These are phyloP conservation scores for Musa troglodytarum DNA, from an alignment of 176 grass and related monocot species.

Conservation along the genomic window DNA sequence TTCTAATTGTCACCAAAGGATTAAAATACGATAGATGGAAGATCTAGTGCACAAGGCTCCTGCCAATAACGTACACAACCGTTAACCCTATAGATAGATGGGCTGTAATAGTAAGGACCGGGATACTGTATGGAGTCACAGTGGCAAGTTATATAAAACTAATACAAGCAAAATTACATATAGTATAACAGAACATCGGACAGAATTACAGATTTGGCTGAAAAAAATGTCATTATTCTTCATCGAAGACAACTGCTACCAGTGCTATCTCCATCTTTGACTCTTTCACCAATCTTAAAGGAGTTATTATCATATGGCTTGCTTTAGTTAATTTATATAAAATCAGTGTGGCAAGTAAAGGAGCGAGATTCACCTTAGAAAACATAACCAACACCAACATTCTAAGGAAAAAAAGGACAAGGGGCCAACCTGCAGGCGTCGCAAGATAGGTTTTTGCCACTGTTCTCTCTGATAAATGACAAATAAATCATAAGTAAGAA, in stretches of 20 bases:
- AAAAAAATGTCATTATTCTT: neutral
- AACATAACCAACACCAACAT: neutral
- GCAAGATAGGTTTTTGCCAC: slow-evolving; percentile 98
- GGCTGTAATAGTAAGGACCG: too few species aligned
- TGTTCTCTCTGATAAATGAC: slow-evolving; percentile 64
- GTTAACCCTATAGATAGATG: too few species aligned
- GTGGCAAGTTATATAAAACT: too few species aligned
- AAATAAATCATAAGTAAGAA: slow-evolving; percentile 14
- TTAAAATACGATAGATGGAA: too few species aligned
- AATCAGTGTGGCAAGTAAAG: neutral
- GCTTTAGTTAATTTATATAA: neutral
- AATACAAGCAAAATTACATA: too few species aligned
- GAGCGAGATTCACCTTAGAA: neutral
- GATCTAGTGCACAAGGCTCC: too few species aligned
- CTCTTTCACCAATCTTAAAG: neutral
- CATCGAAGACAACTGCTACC: neutral
- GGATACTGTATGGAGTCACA: too few species aligned
- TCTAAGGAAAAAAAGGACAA: neutral
- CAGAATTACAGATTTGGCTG: neutral
- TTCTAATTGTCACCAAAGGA: too few species aligned
- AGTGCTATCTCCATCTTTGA: neutral
- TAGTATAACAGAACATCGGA: neutral
- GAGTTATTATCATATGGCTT: neutral
- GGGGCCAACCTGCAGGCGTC: slow-evolving; percentile 70
- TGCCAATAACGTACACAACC: too few species aligned